These are phyloP conservation scores for Bruguiera parviflora DNA, from an alignment of 345 rosid species.

Conservation along the genomic window DNA sequence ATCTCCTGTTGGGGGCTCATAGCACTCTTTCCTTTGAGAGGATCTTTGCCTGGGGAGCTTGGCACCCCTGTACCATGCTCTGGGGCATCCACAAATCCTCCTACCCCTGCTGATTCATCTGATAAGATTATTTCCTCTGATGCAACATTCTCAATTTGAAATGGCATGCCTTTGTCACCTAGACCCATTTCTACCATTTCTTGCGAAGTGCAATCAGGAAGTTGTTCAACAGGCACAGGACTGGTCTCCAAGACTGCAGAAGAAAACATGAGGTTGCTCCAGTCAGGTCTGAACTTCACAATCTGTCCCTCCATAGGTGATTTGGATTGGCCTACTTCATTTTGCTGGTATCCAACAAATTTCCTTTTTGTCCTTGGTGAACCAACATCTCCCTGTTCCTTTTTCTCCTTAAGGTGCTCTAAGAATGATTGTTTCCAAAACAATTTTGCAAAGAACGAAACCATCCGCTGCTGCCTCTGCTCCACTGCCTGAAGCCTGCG, in stretches of 20 bases:
- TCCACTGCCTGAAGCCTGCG: slow-evolving; percentile 30
- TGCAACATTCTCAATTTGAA: slow-evolving; percentile 30
- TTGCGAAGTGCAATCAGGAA: slow-evolving; percentile 33
- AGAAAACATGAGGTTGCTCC: slow-evolving; percentile 19
- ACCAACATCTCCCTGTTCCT: slow-evolving; percentile 32
- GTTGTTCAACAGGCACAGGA: slow-evolving; percentile 24
- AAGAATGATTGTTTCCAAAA: slow-evolving; percentile 27
- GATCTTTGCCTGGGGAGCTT: slow-evolving; percentile 26
- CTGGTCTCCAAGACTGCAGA: slow-evolving; percentile 20
- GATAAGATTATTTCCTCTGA: slow-evolving; percentile 10
- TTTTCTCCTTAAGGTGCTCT: slow-evolving; percentile 18
- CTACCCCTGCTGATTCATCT: slow-evolving; percentile 17
- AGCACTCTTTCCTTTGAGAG: slow-evolving; percentile 43
- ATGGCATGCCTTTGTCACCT: slow-evolving; percentile 26
- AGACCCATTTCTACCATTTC: slow-evolving; percentile 22
- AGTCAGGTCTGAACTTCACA: slow-evolving; percentile 45
- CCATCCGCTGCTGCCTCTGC: slow-evolving; percentile 29
- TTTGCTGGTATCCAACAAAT: slow-evolving; percentile 52
- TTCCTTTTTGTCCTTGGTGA: slow-evolving; percentile 53
- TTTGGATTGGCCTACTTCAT: slow-evolving; percentile 34
- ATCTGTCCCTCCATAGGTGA: slow-evolving; percentile 41
- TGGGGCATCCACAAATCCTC: slow-evolving; percentile 12
- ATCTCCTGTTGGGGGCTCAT: slow-evolving; percentile 36
- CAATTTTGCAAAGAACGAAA: slow-evolving; percentile 25
- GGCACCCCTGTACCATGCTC: slow-evolving; percentile 37